Base-by-base conservation (phyloP, 495 filamentous ascomycete genomes). In the Penicillium canescens region DNA sequence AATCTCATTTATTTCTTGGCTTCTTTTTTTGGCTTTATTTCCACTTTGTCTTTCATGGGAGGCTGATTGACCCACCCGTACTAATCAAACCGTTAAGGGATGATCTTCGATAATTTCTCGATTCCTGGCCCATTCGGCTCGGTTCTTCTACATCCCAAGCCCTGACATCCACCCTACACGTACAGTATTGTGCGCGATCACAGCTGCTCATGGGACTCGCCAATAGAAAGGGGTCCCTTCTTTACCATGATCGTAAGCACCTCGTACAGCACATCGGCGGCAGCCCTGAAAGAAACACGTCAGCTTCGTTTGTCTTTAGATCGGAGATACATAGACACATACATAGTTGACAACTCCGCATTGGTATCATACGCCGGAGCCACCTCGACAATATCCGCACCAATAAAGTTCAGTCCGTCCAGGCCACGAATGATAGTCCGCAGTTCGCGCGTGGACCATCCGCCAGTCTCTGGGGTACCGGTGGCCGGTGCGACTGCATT, bases 401-500 rank as follows among this genome's bases (percentile, higher is more conserved):
- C 89, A 35, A 95, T 78, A 42, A 95, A 77, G 50, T 90, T 88
- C 46, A 96, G 65, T 1, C 86, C 88, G 26, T 85, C 83, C 3
- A 90, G 74, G 3, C 88, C 88, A n/a, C 87, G 78, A 49, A 91
- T 72, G 51, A 90, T 88, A 0, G 85, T 86, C 10, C 87, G 74
- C 11, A 91, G 72, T 62, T 96, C 91, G 40, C 91, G 81, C 0
- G 90, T 92, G 1, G 83, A 81, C 91, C 91, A 96, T 1, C 91
- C 91, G 23, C 91, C 91, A 0, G 90, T 89, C 63, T 96, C 91
- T 35, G 90, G 83, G 0, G 91, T 96, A 18, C 91, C 91, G 2
- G 91, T 96, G 23, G 86, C 91, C 54, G 88, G 88, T 3, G 88
- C 88, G 60, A 88, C 82, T 85, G 53, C 35, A 16, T 14, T 16